Base-by-base conservation (phyloP, 495 filamentous ascomycete species). In the Rusavskia elegans region DNA sequence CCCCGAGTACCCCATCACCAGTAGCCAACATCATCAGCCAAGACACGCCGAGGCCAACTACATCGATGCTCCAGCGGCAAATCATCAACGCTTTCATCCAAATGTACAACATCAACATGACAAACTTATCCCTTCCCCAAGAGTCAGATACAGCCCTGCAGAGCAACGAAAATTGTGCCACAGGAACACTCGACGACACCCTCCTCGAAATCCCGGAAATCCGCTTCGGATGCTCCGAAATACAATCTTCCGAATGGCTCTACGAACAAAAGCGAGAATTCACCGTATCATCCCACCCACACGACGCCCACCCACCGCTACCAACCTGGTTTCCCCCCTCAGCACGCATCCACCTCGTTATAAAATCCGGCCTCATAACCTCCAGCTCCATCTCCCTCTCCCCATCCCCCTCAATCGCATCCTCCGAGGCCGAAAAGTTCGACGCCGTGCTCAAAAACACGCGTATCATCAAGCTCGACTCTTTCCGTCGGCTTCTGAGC, bases 1-100 rank as follows among this genome's bases (percentile, higher is more conserved):
- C 95, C n/a, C 87, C 90, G 61, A 97, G 92, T 62, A 88, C 96
- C 14, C 80, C 84, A 52, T 92, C 87, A 17, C 78, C 83, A 0
- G 79, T 97, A 16, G 72, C 77, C 20, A 97, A 98, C 72, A 80
- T 95, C 7, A 65, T 68, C 0, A 51, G 79, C 2, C 68, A 27
- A 36, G 23, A 9, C 38, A 42, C 8, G 79, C 5, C 64, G 72
- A 37, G 57, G 45, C 1, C 69, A 77, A 64, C 82, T 5, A 44
- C 25, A 21, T n/a, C 23, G 20, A 42, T 42, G 16, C 21, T 55
- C 48, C 53, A 49, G 20, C 30, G 21, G 27, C 23, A 32, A 14
- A 50, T 59, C 17, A 8, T 73, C 65, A 25, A 70, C 49, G 61
- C 59, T 7, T 61, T 75, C 52, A 56, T 53, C 21, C 61, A 69